Evolutionary conservation across 352 stramenopile species (phyloP), one percentile per base, ranked within the genome.

Genomic region (Globisporangium takayamanum): DNA sequence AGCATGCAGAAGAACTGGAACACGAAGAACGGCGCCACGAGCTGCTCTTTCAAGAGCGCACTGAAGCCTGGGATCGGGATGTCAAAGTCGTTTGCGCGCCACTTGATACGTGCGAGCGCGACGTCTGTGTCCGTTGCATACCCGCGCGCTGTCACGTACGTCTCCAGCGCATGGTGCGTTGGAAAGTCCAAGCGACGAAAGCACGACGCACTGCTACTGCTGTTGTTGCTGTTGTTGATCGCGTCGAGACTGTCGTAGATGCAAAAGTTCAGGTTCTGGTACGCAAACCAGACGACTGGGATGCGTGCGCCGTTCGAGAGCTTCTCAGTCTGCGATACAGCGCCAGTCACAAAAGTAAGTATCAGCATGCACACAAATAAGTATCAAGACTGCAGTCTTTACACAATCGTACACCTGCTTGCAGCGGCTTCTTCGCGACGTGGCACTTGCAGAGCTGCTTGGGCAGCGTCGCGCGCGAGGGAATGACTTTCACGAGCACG

Each of bases 1-100:
- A 96, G 56, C 59, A 98, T 96, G 72, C 94, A 98, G 41, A 99
- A 92, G 45, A 84, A 84, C 70, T 99, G 96, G 68, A 99, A 99
- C 7, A 99, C 73, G 67, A 98, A 98, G 60, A 99, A 98, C n/a
- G 96, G 96, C 42, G 94, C 91, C 5, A 98, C 71, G 12, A 97
- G 67, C 71, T 99, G 96, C 66, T 98, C 88, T 47, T 83, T 77
- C 25, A 98, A 82, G 15, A 98, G 68, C 56, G 84, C 78, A 4
- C 75, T 50, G 49, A 97, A 97, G 22, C 65, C 51, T 25, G 92
- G 93, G 22, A 97, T 70, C 26, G 89, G 80, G 55, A 98, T 94
- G 30, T 84, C 69, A 50, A 95, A 96, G 44, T 79, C 73, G 68
- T 98, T 98, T 16, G 68, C 60, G 37, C 70, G 67, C 64, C 66